Conservation (phyloP, 2,329 filamentous ascomycete genomes). For the Colletotrichum higginsianum region DNA sequence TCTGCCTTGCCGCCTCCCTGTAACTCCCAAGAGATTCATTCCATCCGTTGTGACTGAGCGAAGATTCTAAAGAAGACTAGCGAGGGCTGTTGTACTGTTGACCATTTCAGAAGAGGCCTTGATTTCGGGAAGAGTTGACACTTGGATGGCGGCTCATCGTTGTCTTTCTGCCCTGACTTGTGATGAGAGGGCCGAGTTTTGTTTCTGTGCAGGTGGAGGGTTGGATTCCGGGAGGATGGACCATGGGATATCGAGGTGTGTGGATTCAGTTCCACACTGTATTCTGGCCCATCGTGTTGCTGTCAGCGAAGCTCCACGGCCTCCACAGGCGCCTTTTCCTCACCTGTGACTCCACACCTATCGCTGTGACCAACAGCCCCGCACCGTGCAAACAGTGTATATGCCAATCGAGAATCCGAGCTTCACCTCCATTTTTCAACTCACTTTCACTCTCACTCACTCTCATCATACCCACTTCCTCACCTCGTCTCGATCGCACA, state of each 20-base stretch:
- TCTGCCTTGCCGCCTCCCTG: neutral
- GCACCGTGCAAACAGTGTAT: neutral
- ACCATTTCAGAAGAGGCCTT: neutral
- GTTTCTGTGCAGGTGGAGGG: neutral
- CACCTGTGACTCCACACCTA: neutral
- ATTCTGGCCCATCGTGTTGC: too few species aligned
- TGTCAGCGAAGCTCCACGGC: too few species aligned
- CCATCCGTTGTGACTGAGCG: neutral
- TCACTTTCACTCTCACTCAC: conserved; percentile 3
- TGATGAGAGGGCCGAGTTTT: neutral
- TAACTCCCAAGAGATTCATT: neutral
- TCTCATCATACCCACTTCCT: neutral
- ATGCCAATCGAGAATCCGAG: neutral
- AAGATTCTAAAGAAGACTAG: neutral
- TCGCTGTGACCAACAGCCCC: neutral
- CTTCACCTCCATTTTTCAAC: conserved; percentile 11
- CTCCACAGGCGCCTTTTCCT: neutral
- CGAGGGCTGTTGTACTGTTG: neutral
- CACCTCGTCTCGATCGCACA: neutral
- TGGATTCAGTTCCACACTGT: neutral
- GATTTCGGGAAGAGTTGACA: neutral
- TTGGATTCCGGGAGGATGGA: neutral
- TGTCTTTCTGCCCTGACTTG: neutral
- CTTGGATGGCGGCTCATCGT: too few species aligned
- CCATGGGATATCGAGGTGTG: neutral